Evolutionary conservation across 352 stramenopile species (phyloP).

Genomic region (Phytophthora cactorum): DNA sequence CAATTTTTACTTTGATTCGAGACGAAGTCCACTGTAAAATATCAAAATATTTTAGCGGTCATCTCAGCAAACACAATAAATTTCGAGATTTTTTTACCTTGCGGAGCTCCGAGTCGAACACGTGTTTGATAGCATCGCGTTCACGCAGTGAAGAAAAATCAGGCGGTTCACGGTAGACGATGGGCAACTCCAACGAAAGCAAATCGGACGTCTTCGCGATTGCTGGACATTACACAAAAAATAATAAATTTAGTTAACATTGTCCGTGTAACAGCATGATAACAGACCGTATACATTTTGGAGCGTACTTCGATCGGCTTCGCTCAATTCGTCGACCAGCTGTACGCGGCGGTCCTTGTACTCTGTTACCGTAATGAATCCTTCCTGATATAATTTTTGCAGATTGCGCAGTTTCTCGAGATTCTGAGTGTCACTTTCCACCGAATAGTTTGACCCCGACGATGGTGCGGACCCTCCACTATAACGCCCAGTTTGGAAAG

Average conservation of each 20-base stretch:
- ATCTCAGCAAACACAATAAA: background rate
- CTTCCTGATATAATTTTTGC: slow-evolving; percentile 78
- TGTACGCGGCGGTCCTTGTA: slow-evolving; percentile 75
- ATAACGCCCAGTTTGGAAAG: background rate
- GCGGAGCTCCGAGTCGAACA: slow-evolving; percentile 75
- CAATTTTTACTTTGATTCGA: slow-evolving; percentile 76
- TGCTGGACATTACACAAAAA: slow-evolving; percentile 32
- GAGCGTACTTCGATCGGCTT: slow-evolving; percentile 63
- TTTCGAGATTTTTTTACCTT: slow-evolving; percentile 40
- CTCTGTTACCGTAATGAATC: slow-evolving; percentile 83
- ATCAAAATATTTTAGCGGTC: slow-evolving; percentile 4
- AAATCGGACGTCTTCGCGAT: slow-evolving; percentile 70
- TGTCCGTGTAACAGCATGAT: background rate
- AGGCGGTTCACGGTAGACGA: slow-evolving; percentile 68
- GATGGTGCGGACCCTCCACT: background rate
- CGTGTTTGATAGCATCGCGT: slow-evolving; percentile 80
- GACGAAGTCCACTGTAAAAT: slow-evolving; percentile 63
- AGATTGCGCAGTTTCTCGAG: slow-evolving; percentile 74
- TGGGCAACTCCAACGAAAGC: slow-evolving; percentile 53
- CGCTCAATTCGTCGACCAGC: slow-evolving; percentile 64
- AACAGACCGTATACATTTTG: slow-evolving; percentile 9
- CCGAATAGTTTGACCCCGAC: slow-evolving; percentile 20
- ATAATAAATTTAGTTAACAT: slow-evolving; percentile 12
- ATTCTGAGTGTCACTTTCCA: slow-evolving; percentile 49
- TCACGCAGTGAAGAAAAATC: slow-evolving; percentile 67